Percentiles rank a stretch among this genome's conserved stretches.
These are phyloP conservation scores for Mimosa pudica DNA, from an alignment of 306 rosid species.

Conservation along the genomic window DNA sequence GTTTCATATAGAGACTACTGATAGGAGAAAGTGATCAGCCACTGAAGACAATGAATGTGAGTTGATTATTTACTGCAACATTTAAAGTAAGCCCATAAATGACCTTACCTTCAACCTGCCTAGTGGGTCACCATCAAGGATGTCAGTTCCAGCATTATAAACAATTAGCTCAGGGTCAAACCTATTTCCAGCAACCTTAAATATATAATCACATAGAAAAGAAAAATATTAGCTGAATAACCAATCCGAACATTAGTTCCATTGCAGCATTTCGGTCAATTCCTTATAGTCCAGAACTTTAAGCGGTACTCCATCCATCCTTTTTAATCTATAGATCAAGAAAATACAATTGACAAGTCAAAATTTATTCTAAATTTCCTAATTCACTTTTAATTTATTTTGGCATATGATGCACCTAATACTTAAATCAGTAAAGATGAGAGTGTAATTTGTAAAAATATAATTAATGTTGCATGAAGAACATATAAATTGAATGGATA, in stretches of 20 bases:
- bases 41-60: conserved; percentile 24
- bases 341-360: background rate
- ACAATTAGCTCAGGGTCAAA: conserved; percentile 79
- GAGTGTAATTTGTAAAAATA: background rate
- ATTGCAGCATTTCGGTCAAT: conserved; percentile 21
- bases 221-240: conserved; percentile 24
- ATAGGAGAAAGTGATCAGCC: conserved; percentile 28
- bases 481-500: background rate
- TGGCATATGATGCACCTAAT: background rate
- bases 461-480: background rate
- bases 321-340: background rate
- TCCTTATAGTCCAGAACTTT: conserved; percentile 8
- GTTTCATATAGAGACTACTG: conserved; percentile 8
- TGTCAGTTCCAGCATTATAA: conserved; percentile 96
- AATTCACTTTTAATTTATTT: background rate
- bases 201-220: conserved; percentile 13
- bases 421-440: background rate
- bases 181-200: conserved; percentile 65
- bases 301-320: background rate
- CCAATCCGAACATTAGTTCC: conserved; percentile 6
- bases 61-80: conserved; percentile 23
- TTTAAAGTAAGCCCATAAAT: conserved; percentile 28
- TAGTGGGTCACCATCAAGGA: conserved; percentile 89
- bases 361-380: background rate
- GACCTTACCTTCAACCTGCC: conserved; percentile 79